Percentiles rank a stretch among this genome's conserved stretches.
Evolutionary conservation across 192 early-diverging fungal species (phyloP).

Genomic region (Paraglomus brasilianum): DNA sequence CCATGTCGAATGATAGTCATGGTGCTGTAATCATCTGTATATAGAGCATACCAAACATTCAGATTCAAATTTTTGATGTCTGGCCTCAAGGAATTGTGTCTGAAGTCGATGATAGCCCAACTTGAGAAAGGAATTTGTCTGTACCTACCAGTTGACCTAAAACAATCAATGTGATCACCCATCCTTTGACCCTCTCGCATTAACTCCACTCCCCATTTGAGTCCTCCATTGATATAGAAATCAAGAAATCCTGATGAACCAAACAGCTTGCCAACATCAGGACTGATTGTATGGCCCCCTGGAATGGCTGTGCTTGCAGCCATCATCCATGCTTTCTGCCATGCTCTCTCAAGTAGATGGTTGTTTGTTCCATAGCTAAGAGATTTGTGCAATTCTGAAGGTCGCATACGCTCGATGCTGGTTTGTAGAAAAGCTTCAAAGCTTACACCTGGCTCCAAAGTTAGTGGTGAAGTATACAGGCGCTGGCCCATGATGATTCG

Average conservation of each 20-base stretch:
- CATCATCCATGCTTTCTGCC: background rate
- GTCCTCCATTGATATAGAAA: background rate
- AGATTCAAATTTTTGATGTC: too few species aligned
- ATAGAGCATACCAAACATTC: too few species aligned
- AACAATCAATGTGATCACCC: background rate
- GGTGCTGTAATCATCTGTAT: too few species aligned
- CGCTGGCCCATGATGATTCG: too few species aligned
- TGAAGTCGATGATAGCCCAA: too few species aligned
- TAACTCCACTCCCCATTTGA: background rate
- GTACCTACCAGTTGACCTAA: too few species aligned
- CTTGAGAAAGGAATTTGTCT: too few species aligned
- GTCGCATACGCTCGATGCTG: background rate
- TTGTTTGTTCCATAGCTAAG: background rate
- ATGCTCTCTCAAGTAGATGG: conserved; percentile 3
- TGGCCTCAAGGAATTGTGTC: too few species aligned
- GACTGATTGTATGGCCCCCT: background rate
- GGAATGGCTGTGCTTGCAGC: background rate
- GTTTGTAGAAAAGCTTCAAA: too few species aligned
- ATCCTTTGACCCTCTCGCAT: background rate
- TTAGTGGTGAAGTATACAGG: too few species aligned
- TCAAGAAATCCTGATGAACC: conserved; percentile 21
- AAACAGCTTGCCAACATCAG: background rate
- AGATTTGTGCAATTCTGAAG: background rate
- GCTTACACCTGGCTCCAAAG: too few species aligned
- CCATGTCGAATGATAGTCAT: too few species aligned